A percentile compares a stretch with the other conserved stretches of the same genome.
These are phyloP conservation scores for Holtermannia corniformis DNA, from an alignment of 768 basidiomycete genomes.

Conservation along the genomic window DNA sequence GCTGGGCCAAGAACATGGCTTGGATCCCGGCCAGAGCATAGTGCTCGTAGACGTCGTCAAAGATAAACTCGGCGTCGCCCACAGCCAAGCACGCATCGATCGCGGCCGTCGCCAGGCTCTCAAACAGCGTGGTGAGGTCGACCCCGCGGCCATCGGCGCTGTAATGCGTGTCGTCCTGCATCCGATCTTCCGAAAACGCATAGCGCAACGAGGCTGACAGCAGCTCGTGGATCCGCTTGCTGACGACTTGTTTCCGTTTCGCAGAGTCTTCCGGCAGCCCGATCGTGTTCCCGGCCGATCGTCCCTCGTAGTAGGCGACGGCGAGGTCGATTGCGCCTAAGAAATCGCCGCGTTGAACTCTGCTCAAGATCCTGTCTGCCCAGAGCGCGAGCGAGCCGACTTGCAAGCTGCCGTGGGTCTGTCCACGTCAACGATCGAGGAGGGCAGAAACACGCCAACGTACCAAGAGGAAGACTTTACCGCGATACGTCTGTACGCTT, in stretches of 20 bases:
- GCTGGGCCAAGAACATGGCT: slow-evolving; percentile 67
- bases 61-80: slow-evolving; percentile 73
- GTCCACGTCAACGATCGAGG: background rate
- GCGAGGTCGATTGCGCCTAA: slow-evolving; percentile 79
- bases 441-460: no score
- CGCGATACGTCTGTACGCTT: slow-evolving; percentile 76
- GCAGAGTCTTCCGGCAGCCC: slow-evolving; percentile 62
- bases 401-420: slow-evolving; percentile 45
- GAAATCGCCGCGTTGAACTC: slow-evolving; percentile 79
- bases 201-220: slow-evolving; percentile 81
- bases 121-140: slow-evolving; percentile 80
- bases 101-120: slow-evolving; percentile 57
- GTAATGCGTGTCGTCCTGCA: slow-evolving; percentile 77
- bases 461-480: slow-evolving; percentile 83
- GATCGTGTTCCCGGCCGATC: slow-evolving; percentile 72
- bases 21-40: slow-evolving; percentile 78
- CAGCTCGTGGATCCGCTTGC: slow-evolving; percentile 65
- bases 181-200: slow-evolving; percentile 88
- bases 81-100: slow-evolving; percentile 64
- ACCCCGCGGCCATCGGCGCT: slow-evolving; percentile 80
- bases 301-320: slow-evolving; percentile 65
- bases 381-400: slow-evolving; percentile 85
- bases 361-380: slow-evolving; percentile 81
- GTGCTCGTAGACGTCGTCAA: slow-evolving; percentile 83
- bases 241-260: slow-evolving; percentile 58